Base-by-base conservation (phyloP, 75 land plant species). In the Azolla pinnata region DNA sequence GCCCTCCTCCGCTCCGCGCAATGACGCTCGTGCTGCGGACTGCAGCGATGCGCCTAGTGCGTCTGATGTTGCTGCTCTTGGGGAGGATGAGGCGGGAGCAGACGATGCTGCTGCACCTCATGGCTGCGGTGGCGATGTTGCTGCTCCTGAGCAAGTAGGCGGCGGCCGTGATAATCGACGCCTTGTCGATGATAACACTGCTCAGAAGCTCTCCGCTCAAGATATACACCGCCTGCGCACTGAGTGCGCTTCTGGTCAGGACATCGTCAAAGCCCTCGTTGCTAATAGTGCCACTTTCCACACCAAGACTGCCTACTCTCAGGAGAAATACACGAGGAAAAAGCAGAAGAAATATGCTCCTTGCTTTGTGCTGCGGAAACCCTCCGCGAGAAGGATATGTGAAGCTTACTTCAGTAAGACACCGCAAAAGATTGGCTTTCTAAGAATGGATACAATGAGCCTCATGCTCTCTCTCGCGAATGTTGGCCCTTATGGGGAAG, bases 291-390 rank as follows among this genome's bases (percentile, higher is more conserved):
- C 90, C 24, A 80, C 98, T 34, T 93, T 81, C 70, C 84, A 78
- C 44, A 76, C 73, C 18, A 93, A 93, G 63, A 89, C 98, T 49
- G 62, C 67, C 5, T 93, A 83, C 59, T 93, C 98, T 7, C 98
- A 93, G 98, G 98, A 93, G 65, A 93, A 93, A 66, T 93, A 93
- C 62, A 80, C 46, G 75, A 59, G 76, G 21, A 85, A 75, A 58
- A 93, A 93, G 62, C 90, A 88, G 44, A 93, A 93, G 70, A 93
- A 93, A 59, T 93, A 88, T 79, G 87, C 90, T 27, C 98, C 98
- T 8, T 74, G 71, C 38, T 80, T 93, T 18, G 84, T 93, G 45
- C 29, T 93, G 44, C 73, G 96, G 60, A 81, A 85, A 5, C 98
- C 98, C 5, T 82, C 73, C 75, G 63, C 87, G 26, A 65, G 95